Evolutionary conservation across 164 flowering plant genomes (phyloP).

Genomic region (Sextonia rubra): DNA sequence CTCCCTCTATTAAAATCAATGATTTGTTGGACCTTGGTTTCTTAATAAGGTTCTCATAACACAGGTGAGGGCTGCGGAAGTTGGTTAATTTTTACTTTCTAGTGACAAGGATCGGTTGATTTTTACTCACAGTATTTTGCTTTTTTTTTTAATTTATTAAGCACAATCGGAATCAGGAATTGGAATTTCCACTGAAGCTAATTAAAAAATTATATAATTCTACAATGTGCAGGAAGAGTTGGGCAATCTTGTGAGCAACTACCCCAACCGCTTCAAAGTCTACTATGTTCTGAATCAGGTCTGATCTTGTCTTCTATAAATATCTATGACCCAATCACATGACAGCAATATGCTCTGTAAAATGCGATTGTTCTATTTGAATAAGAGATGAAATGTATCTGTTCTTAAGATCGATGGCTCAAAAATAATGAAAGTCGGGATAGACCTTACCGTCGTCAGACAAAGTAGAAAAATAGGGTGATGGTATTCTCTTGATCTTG

Average conservation of each 20-base stretch:
- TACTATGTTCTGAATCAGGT: slow-evolving; percentile 92
- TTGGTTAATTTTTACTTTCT: no score
- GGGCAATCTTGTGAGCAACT: slow-evolving; percentile 54
- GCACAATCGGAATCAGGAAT: neutral
- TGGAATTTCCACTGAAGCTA: neutral
- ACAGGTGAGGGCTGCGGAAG: no score
- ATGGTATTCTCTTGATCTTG: neutral
- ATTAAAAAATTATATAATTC: no score
- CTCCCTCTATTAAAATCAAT: neutral
- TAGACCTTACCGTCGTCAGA: neutral
- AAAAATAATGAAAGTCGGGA: neutral
- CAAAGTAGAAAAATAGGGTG: no score
- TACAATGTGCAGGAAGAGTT: slow-evolving; percentile 66
- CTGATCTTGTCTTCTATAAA: neutral
- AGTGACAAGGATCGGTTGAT: neutral
- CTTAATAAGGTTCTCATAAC: neutral
- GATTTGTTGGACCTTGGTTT: neutral
- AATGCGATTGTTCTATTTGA: no score
- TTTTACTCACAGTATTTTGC: neutral
- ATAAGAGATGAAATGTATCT: neutral
- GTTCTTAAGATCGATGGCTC: neutral
- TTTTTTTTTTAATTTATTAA: no score
- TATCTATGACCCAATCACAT: neutral
- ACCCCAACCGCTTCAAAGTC: slow-evolving; percentile 57
- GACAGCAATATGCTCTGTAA: neutral